phyloP scores from a whole-genome alignment of 2,329 filamentous ascomycete genomes.

The Venturia effusa region DNA sequence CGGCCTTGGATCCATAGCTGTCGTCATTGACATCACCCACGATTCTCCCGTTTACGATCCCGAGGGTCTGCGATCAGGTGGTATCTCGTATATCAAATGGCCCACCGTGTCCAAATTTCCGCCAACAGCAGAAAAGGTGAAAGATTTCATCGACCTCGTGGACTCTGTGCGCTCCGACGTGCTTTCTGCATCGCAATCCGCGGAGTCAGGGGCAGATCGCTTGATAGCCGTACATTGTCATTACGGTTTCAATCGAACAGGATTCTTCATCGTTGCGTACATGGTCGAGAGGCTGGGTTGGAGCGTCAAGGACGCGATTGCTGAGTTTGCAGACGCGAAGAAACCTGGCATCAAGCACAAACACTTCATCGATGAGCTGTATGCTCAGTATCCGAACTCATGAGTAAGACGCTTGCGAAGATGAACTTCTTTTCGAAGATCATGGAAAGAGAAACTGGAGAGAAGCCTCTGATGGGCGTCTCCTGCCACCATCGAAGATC shows the following conservation, averaged over 20 bases:
- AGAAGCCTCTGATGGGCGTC: no score
- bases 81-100: conserved; percentile 58
- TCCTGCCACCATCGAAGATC: no score
- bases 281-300: conserved; percentile 72
- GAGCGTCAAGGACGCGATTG: conserved; percentile 63
- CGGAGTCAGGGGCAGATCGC: conserved; percentile 31
- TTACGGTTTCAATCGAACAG: conserved; percentile 90
- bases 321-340: conserved; percentile 60
- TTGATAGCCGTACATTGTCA: conserved; percentile 83
- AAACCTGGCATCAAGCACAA: conserved; percentile 80
- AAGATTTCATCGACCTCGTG: conserved; percentile 48
- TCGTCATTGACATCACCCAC: conserved; percentile 84
- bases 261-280: conserved; percentile 83
- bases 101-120: conserved; percentile 88
- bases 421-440: no score
- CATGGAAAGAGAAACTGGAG: no score
- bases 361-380: conserved; percentile 78
- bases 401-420: no score
- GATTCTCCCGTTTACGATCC: conserved; percentile 86
- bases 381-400: conserved; percentile 55
- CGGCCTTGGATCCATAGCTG: conserved; percentile 45
- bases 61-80: conserved; percentile 31
- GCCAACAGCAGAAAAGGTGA: conserved; percentile 52
- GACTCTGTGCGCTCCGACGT: conserved; percentile 29
- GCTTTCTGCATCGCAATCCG: conserved; percentile 15